Evolutionary conservation across 2,329 filamentous ascomycete genomes (phyloP).

Genomic region (Aquanectria penicillioides): DNA sequence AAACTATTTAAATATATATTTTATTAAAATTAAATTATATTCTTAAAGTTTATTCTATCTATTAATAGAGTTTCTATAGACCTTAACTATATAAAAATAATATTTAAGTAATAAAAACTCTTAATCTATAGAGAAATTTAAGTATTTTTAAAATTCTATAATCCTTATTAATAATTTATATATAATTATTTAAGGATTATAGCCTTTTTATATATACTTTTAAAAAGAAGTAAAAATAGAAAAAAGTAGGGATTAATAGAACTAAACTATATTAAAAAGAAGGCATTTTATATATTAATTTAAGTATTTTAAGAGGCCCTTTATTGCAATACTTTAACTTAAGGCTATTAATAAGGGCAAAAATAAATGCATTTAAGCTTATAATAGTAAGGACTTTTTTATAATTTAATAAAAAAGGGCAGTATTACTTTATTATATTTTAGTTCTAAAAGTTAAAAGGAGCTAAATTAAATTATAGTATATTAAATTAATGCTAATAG

Average conservation of each 20-base stretch:
- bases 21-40: constrained; percentile 16
- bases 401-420: neutral
- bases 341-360: neutral
- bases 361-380: neutral
- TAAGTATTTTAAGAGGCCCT: neutral
- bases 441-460: neutral
- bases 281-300: neutral
- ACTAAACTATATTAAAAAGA: neutral
- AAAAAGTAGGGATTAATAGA: neutral
- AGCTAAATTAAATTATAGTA: neutral
- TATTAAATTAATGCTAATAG: neutral
- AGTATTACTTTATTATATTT: neutral
- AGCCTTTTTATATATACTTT: neutral
- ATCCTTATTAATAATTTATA: constrained; percentile 15
- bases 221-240: neutral
- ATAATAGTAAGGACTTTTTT: neutral
- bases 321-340: neutral
- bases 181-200: neutral
- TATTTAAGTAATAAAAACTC: constrained; percentile 2
- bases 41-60: constrained; percentile 1
- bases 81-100: neutral
- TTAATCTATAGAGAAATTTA: constrained; percentile 7
- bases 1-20: constrained; percentile 22
- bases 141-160: constrained; percentile 13
- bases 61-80: constrained; percentile 2